Conservation (phyloP, 768 basidiomycete species). For the Candolleomyces eurysporus region DNA sequence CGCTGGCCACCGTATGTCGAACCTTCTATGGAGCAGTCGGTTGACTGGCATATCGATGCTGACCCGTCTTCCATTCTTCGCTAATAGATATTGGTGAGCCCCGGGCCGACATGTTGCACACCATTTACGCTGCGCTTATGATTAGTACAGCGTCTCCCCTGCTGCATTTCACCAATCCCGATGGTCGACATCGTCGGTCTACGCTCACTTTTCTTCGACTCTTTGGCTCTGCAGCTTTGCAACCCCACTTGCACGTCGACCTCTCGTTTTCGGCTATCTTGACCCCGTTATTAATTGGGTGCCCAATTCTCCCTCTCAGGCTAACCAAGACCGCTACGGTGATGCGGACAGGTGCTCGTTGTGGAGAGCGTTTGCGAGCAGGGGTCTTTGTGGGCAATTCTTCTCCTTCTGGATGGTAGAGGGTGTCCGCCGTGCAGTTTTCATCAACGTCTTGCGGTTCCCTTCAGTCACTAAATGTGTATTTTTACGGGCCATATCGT, state of each 20-base stretch:
- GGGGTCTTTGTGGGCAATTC: constrained; percentile 20
- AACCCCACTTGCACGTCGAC: constrained; percentile 36
- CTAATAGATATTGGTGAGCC: constrained; percentile 47
- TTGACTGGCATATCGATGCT: background rate
- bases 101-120: constrained; percentile 43
- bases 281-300: no score
- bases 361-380: constrained; percentile 27
- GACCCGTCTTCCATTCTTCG: background rate
- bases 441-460: no score
- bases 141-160: constrained; percentile 28
- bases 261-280: no score
- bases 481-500: no score
- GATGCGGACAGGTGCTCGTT: constrained; percentile 25
- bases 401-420: constrained; percentile 15
- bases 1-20: background rate
- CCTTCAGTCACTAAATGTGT: no score
- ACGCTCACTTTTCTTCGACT: constrained; percentile 43
- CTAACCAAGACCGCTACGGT: constrained; percentile 19
- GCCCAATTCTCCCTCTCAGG: constrained; percentile 7
- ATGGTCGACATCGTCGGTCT: constrained; percentile 41
- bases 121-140: constrained; percentile 38
- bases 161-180: constrained; percentile 37
- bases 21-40: background rate
- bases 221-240: constrained; percentile 43
- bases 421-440: no score